phyloP scores from a whole-genome alignment of 106 monocot species.

The Acorus gramineus region DNA sequence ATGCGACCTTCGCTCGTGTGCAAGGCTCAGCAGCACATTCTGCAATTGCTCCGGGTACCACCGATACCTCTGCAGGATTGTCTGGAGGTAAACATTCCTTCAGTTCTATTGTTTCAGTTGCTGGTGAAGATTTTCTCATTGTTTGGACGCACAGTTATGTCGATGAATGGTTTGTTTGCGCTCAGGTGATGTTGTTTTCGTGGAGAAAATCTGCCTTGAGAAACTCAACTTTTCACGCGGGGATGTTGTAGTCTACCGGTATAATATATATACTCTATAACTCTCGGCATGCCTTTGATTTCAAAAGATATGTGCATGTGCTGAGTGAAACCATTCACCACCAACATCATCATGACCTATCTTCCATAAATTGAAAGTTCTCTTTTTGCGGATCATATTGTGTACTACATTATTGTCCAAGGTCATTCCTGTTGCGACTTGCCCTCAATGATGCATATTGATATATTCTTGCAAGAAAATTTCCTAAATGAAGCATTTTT shows the following conservation, averaged over 20 bases:
- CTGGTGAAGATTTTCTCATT: not conserved
- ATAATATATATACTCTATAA: not conserved
- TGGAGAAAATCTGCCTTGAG: constrained; percentile 64
- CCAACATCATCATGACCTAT: too few species aligned
- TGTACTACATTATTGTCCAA: too few species aligned
- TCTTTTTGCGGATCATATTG: too few species aligned
- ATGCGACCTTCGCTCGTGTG: constrained; percentile 39
- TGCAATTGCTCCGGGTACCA: constrained; percentile 33
- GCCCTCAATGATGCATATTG: too few species aligned
- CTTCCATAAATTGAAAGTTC: too few species aligned
- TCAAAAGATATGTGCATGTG: too few species aligned
- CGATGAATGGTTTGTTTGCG: constrained; percentile 2
- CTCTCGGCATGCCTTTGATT: too few species aligned
- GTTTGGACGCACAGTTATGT: not conserved
- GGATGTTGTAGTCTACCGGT: constrained; percentile 74
- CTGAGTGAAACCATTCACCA: too few species aligned
- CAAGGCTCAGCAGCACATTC: constrained; percentile 73
- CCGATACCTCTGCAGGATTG: constrained; percentile 20
- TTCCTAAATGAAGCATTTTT: too few species aligned
- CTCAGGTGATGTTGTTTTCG: constrained; percentile 52
- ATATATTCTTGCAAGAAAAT: too few species aligned
- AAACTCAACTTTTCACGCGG: constrained; percentile 72
- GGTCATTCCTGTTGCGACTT: too few species aligned
- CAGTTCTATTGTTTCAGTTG: not conserved
- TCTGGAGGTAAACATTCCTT: constrained; percentile 32